These are phyloP conservation scores for Colletotrichum caudatum DNA, from an alignment of 2,329 filamentous ascomycete species.

Conservation along the genomic window DNA sequence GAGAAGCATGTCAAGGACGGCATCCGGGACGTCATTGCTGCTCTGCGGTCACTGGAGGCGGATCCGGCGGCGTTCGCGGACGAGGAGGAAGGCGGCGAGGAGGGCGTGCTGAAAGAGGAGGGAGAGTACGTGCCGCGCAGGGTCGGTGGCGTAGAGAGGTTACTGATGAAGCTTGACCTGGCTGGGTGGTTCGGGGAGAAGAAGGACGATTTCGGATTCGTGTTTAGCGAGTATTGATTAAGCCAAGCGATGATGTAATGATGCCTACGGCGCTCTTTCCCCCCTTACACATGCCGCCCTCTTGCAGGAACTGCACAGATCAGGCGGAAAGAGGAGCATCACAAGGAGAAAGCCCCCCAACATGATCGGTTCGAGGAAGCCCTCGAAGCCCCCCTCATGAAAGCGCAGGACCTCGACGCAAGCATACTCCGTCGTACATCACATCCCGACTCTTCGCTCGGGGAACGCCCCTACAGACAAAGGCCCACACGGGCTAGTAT, in stretches of 20 bases:
- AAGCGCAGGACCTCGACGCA: not conserved
- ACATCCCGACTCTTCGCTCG: not conserved
- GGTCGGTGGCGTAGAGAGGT: constrained; percentile 82
- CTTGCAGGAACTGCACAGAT: not conserved
- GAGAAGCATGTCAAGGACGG: constrained; percentile 74
- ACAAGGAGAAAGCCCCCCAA: not conserved
- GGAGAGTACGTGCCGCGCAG: constrained; percentile 76
- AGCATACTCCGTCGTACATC: not conserved
- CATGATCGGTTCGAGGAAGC: not conserved
- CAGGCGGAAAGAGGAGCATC: not conserved
- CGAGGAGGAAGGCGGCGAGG: constrained; percentile 52
- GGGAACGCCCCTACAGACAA: not conserved
- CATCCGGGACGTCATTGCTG: constrained; percentile 74
- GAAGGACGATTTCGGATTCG: constrained; percentile 42
- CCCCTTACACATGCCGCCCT: not conserved
- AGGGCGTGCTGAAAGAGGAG: constrained; percentile 52
- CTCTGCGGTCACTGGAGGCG: constrained; percentile 60
- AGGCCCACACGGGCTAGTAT: not conserved
- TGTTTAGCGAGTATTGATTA: constrained; percentile 30
- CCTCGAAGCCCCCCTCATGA: too few relatives aligned
- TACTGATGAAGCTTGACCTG: constrained; percentile 92
- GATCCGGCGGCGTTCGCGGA: constrained; percentile 59
- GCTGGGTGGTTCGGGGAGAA: constrained; percentile 65
- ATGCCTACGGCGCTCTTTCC: not conserved
- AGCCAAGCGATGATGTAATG: constrained; percentile 2